Evolutionary conservation across 805 yeast species (phyloP), one percentile per base, ranked within the genome.

Genomic region (Cyberlindnera lachancei): DNA sequence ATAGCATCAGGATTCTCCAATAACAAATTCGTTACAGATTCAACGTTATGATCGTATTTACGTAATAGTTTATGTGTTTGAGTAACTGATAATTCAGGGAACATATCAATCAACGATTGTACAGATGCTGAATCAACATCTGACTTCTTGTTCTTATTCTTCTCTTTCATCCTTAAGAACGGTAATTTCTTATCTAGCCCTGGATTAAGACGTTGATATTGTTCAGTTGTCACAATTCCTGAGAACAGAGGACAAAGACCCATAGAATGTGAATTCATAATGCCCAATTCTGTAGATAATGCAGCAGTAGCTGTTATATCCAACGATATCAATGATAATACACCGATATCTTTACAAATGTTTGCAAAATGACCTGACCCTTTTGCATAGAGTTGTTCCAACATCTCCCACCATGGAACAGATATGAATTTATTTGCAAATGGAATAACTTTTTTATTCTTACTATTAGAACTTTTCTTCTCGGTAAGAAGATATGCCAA

Each of bases 361-460:
- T 59, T 52, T 0, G 76, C 62, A 44, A 70, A 68, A 8, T 70
- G 47, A 25, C 81, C 73, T 16, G 58, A 59, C 5, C 84, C 86
- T 33, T 66, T 68, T 8, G 67, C 66, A 55, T 74, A 80, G 33
- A 75, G 50, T 23, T 58, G 61, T 44, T 81, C 90, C 26, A 82
- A 46, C 11, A 55, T 50, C 41, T 73, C 78, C 13, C 78, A 53
- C 87, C 87, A 81, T 9, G 62, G 56, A 1, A 57, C 45, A 15
- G 61, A 61, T 3, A 79, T 72, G 52, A 80, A 82, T 15, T 45
- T 48, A 35, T 72, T 79, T 2, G 75, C 66, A 52, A 80, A 77
- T 6, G 22, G 29, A 23, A n/a, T 7, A 13, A 17, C 28, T 36
- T 24, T 30, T 21, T 16, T n/a, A 20, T 23, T 29, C 23, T 10